Base-by-base conservation (phyloP, 176 grass and related monocot species). In the Aechmea fasciata region DNA sequence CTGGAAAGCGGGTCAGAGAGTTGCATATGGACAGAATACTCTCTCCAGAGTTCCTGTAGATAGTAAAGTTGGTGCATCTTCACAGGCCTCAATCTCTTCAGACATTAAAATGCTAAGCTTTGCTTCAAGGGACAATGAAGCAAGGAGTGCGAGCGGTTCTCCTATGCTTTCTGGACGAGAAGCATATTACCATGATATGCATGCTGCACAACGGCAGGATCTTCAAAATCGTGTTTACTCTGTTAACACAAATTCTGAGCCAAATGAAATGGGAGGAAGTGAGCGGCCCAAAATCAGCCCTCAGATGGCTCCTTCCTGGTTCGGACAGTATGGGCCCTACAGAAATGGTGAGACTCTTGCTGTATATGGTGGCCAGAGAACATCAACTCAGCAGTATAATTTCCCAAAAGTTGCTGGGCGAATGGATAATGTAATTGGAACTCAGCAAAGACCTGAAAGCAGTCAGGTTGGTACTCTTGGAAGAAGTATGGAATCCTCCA, bases 241-340 rank as follows among this genome's bases (percentile, higher is more conserved):
- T 77, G 66, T 74, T 59, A 75, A 23, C 41, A 54, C 78, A 69
- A 77, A 57, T 81, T 65, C 77, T 70, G 50, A 71, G 76, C 69
- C 71, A 64, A 79, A 55, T 84, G 70, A 81, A 74, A 52, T 71
- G 64, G 86, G 81, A 74, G 83, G 76, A 84, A 80, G 49, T 47
- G 85, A 92, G 57, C 74, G 70, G 14, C 74, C 80, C 9, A 82
- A 79, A 64, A 87, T 92, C 68, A 96, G 85, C 76, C 89, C 86
- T 82, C 93, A 92, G 71, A 96, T 92, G 86, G 84, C 86, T 67
- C 83, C 88, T 50, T 89, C 88, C 64, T 96, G 86, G 93, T 96
- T 92, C 79, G 86, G 78, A 64, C 85, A 85, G 69, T 87, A 87
- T 25, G 82, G 81, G 57, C 85, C 49, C 71, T 79, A 89, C 65